Base-by-base conservation (phyloP, 352 stramenopile species). In the Aphanomyces euteiches region DNA sequence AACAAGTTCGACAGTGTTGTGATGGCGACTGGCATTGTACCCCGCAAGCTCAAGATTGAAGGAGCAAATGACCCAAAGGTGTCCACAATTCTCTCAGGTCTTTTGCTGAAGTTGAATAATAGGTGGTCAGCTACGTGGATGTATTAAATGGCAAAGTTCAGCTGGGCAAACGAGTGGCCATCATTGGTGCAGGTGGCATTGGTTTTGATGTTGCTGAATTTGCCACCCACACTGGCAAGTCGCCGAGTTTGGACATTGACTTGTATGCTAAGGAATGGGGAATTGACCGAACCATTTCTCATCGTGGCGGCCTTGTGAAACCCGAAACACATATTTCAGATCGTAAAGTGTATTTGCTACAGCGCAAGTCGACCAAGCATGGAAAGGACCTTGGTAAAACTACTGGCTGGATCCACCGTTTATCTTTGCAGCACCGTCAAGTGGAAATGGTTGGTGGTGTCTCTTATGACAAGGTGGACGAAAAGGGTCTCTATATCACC, bases 131-230 rank as follows among this genome's bases (percentile, higher is more conserved):
- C 56, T 99, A 99, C 76, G 90, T 98, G 60, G 96, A 98, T 75
- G 95, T 99, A 5, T 80, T 99, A 48, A 89, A 87, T 68, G 78
- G 94, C 60, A 88, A 96, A 36, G 88, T 78, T 39, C 78, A 83
- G 5, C 90, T 98, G 17, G 96, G 96, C 40, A 79, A 96, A 56
- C 85, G 85, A 8, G 96, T 99, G 12, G 96, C 96, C 2, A 80
- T 99, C 43, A 97, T 99, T 74, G 96, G 96, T 45, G 96, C 96
- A 34, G 96, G 96, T 67, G 96, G 96, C 4, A 99, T 99, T 72
- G 96, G 96, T n/a, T 99, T 99, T 74, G 96, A 99, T 82, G 92
- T 99, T 7, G 86, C 92, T 12, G 96, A 99, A 74, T 99, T 93
- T 73, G 74, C 99, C 19, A 81, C 95, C 10, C 88, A 98, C 74